Evolutionary conservation across 192 early-diverging fungal genomes (phyloP).

Genomic region (Gaertneriomyces sp.): DNA sequence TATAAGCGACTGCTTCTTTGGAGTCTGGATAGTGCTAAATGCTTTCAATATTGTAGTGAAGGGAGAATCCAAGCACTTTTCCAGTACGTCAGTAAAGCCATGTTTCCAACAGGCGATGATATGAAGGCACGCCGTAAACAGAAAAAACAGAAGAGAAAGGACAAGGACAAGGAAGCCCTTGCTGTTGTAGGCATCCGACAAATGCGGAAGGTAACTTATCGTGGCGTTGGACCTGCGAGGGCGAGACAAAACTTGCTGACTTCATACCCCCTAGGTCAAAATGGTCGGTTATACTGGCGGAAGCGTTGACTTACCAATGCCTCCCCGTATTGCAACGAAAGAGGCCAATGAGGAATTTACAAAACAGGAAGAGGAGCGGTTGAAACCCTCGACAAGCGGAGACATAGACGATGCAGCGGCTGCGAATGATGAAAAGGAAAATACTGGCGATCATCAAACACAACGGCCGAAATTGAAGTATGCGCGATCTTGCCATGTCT

Average conservation of each 20-base stretch:
- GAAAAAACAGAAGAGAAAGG: constrained; percentile 18
- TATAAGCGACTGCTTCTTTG: not conserved
- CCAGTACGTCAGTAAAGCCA: constrained; percentile 16
- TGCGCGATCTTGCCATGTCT: constrained; percentile 48
- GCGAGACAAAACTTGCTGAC: too few species aligned
- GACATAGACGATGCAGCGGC: not conserved
- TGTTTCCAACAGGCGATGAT: constrained; percentile 36
- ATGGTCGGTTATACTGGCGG: constrained; percentile 43
- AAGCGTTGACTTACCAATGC: constrained; percentile 32
- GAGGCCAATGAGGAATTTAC: constrained; percentile 35
- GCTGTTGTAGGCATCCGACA: constrained; percentile 37
- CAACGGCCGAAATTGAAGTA: constrained; percentile 34
- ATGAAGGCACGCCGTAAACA: constrained; percentile 15
- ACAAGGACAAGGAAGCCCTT: constrained; percentile 34
- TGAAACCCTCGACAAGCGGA: constrained; percentile 5
- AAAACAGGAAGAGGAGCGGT: constrained; percentile 31
- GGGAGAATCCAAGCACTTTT: constrained; percentile 22
- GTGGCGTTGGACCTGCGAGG: too few species aligned
- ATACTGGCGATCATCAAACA: not conserved
- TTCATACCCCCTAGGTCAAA: not conserved
- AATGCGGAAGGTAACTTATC: constrained; percentile 30
- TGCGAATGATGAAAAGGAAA: not conserved
- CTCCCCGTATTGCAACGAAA: constrained; percentile 30
- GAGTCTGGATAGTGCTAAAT: too few species aligned
- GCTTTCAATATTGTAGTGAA: too few species aligned